Evolutionary conservation across 495 filamentous ascomycete genomes (phyloP), one percentile per base, ranked within the genome.

Genomic region (Xylaria castorea): DNA sequence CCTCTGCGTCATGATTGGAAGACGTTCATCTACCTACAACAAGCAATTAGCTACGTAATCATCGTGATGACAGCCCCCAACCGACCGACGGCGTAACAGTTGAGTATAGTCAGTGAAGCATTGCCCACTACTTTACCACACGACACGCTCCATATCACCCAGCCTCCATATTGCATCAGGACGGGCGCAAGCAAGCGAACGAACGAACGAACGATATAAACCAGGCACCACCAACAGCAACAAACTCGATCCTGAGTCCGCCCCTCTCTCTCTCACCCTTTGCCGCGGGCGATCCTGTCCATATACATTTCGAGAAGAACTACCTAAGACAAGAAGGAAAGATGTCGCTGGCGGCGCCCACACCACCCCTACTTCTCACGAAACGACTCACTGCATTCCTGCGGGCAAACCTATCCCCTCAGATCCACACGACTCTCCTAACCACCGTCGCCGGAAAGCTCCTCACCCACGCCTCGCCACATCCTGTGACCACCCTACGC

Each of bases 321-420:
- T n/a, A n/a, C n/a, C n/a, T n/a, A n/a, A 7, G 32, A 38, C 22
- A 65, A 75, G 74, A 12, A 68, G 69, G 32, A 34, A 72, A 68
- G n/a, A 77, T 77, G 76, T 73, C 78, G 38, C 64, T 70, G 6
- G 76, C 76, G 51, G 63, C 75, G 42, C 78, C 76, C 25, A 81
- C 82, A 18, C 84, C 84, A 34, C 82, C 85, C 25, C 80, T 87
- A 66, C 82, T 87, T 67, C 81, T 87, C 58, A 83, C 81, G 27
- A 85, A 85, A 73, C 81, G 83, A 44, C 81, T 87, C 44, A 84
- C 83, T 36, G 72, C 83, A 42, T 87, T 87, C 77, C 82, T 87
- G n/a, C 81, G 77, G 74, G 80, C 81, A 40, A 84, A 85, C 75
- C 81, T 83, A n/a, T 81, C 80, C 4, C 67, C 82, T 38, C 79